Conservation (phyloP, 208 protist genomes). For the Trypanosomatidae sp. region DNA sequence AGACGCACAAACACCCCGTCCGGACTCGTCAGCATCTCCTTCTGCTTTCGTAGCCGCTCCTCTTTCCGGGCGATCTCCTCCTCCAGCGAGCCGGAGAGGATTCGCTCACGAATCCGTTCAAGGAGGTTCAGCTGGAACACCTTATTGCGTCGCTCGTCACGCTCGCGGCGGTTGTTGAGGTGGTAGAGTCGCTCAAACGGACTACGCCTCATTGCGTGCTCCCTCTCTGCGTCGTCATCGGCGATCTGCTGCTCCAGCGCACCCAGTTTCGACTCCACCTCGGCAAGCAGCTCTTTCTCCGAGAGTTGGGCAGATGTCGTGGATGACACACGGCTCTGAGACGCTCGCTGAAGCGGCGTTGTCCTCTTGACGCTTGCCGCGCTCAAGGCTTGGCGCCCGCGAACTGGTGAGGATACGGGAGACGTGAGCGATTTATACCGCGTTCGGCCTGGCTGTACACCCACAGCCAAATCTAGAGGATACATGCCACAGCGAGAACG, state of each 20-base stretch:
- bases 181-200: constrained; percentile 80
- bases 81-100: constrained; percentile 50
- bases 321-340: constrained; percentile 5
- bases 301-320: constrained; percentile 1
- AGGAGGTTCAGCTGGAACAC: constrained; percentile 54
- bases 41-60: constrained; percentile 35
- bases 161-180: constrained; percentile 80
- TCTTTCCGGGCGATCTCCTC: constrained; percentile 36
- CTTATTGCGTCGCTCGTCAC: constrained; percentile 54
- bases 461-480: not conserved
- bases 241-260: constrained; percentile 41
- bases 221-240: constrained; percentile 26
- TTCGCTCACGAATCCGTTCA: constrained; percentile 42
- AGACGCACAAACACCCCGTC: constrained; percentile 66
- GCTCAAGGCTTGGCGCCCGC: not conserved
- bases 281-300: constrained; percentile 42
- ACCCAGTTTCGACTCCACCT: constrained; percentile 49
- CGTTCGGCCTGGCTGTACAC: not conserved
- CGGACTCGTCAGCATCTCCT: constrained; percentile 35
- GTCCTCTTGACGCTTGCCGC: not conserved
- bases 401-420: not conserved
- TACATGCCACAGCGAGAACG: not conserved
- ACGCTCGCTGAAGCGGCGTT: not conserved
- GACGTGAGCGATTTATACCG: not conserved
- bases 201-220: constrained; percentile 46